phyloP scores from a whole-genome alignment of 2,329 filamentous ascomycete genomes.

The Pyricularia sp. region DNA sequence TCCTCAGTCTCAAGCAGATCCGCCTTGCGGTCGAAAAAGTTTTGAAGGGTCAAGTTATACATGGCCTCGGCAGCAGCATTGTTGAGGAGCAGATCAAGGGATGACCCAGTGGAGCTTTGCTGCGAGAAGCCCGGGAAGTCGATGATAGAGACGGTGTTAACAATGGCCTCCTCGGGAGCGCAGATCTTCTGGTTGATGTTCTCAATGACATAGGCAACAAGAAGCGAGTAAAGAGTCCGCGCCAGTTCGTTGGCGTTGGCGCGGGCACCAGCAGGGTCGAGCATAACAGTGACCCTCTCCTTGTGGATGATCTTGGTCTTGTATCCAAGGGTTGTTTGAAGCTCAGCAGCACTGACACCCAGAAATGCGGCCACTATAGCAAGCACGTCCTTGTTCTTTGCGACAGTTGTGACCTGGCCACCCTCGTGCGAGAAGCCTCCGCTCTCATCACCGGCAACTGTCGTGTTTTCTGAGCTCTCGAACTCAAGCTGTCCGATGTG shows the following conservation, averaged over 20 bases:
- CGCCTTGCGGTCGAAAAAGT: slow-evolving; percentile 91
- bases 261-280: slow-evolving; percentile 83
- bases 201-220: slow-evolving; percentile 92
- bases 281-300: slow-evolving; percentile 97
- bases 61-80: slow-evolving; percentile 89
- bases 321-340: slow-evolving; percentile 85
- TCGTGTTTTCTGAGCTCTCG: slow-evolving; percentile 69
- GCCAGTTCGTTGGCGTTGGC: slow-evolving; percentile 91
- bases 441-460: slow-evolving; percentile 76
- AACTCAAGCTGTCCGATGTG: slow-evolving; percentile 98
- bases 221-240: slow-evolving; percentile 82
- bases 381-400: slow-evolving; percentile 89
- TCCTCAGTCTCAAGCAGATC: slow-evolving; percentile 93
- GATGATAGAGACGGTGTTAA: slow-evolving; percentile 88
- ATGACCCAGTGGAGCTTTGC: slow-evolving; percentile 70
- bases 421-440: slow-evolving; percentile 96
- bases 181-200: slow-evolving; percentile 84
- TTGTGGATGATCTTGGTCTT: slow-evolving; percentile 95
- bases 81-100: slow-evolving; percentile 85
- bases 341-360: slow-evolving; percentile 68
- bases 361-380: slow-evolving; percentile 87
- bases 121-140: slow-evolving; percentile 96
- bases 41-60: slow-evolving; percentile 88
- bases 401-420: slow-evolving; percentile 72
- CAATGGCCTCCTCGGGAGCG: slow-evolving; percentile 76